phyloP scores from a whole-genome alignment of 805 yeast genomes.

The Suhomyces sp. region DNA sequence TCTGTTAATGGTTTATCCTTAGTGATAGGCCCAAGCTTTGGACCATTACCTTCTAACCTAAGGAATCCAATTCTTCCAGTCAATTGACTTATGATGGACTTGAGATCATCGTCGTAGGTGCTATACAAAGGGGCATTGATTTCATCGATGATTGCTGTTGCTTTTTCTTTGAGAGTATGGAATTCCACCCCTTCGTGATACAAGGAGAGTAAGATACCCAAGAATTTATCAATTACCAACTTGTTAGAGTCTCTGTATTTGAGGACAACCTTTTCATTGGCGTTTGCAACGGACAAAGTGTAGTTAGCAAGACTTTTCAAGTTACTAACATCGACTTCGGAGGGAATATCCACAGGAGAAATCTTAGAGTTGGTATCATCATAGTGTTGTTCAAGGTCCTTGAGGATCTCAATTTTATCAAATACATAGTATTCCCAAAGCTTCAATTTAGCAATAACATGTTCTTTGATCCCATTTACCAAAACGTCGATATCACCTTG shows the following conservation, averaged over 20 bases:
- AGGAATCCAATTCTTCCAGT: constrained; percentile 73
- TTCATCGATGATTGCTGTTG: constrained; percentile 64
- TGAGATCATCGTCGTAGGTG: constrained; percentile 72
- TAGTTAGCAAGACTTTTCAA: constrained; percentile 48
- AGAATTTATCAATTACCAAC: constrained; percentile 51
- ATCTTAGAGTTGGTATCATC: constrained; percentile 11
- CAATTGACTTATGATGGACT: constrained; percentile 64
- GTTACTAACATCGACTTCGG: constrained; percentile 35
- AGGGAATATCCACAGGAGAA: constrained; percentile 13
- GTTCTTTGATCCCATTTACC: constrained; percentile 64
- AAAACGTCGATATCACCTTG: constrained; percentile 57
- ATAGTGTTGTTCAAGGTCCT: constrained; percentile 41
- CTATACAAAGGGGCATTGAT: constrained; percentile 71
- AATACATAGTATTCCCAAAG: constrained; percentile 90
- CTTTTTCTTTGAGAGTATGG: constrained; percentile 35
- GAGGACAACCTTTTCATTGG: constrained; percentile 43
- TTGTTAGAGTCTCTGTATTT: constrained; percentile 53
- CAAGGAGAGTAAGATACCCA: constrained; percentile 35
- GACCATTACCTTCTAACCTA: constrained; percentile 80
- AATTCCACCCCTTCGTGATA: constrained; percentile 12
- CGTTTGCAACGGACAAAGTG: constrained; percentile 43
- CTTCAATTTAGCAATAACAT: constrained; percentile 64
- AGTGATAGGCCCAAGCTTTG: constrained; percentile 65
- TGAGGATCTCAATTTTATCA: constrained; percentile 47
- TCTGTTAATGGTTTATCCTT: constrained; percentile 65